phyloP scores from a whole-genome alignment of 176 grass and related monocot genomes.

The Triticum urartu region DNA sequence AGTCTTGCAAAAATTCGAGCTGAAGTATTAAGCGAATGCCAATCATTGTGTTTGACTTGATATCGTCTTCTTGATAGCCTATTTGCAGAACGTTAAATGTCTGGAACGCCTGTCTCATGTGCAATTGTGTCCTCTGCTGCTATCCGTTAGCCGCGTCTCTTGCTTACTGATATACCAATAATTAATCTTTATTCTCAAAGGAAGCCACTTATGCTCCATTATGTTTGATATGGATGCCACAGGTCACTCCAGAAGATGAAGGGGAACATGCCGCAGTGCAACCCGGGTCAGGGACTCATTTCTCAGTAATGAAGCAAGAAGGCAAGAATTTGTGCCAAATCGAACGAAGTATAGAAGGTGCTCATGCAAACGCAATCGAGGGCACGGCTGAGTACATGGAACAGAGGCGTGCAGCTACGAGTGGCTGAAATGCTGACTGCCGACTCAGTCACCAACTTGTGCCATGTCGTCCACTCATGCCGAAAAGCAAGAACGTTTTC shows the following conservation, averaged over 20 bases:
- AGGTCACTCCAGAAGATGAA: constrained; percentile 16
- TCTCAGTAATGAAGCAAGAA: neutral
- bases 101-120: neutral
- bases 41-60: neutral
- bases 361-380: too few species aligned
- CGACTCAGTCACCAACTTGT: too few species aligned
- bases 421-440: too few species aligned
- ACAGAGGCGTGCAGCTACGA: too few species aligned
- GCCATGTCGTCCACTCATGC: too few species aligned
- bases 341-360: too few species aligned
- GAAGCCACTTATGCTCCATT: neutral
- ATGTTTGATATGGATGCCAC: constrained; percentile 7
- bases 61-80: too few species aligned
- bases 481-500: too few species aligned
- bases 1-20: neutral
- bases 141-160: neutral
- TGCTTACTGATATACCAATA: neutral
- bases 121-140: neutral
- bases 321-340: too few species aligned
- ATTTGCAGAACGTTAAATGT: neutral
- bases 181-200: too few species aligned
- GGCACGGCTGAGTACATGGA: too few species aligned
- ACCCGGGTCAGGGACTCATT: constrained; percentile 24
- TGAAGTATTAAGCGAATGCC: neutral
- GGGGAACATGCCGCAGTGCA: neutral